Evolutionary conservation across 371 early-diverging fungal species (phyloP), one percentile per base, ranked within the genome.

Genomic region (Sporodiniella umbellata): DNA sequence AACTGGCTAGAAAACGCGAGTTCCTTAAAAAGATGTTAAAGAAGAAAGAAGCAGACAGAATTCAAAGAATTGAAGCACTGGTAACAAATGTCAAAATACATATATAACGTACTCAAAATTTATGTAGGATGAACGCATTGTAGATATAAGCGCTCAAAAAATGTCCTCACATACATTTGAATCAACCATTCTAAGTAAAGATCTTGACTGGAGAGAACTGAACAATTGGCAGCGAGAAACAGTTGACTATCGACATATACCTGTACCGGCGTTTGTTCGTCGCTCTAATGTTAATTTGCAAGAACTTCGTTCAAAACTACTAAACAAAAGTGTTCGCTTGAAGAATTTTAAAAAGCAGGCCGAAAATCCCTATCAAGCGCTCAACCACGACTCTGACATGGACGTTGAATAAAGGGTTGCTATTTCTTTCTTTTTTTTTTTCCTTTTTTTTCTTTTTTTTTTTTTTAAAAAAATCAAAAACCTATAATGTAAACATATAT

Each of bases 131-230:
- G 19, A 44, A 2, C 25, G 48, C n/a, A 28, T 39, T 18, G 52
- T 61, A 33, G 62, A 71, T 49, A 72, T 72, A 33, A 72, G 72
- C 56, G 52, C 48, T 25, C 64, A 72, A 55, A 72, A 72, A 42
- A 51, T 68, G 54, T 19, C 24, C 18, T 63, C 62, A 33, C 30
- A 51, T 7, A 14, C 33, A 8, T 72, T 58, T 51, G 72, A 72
- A 24, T 23, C 35, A 11, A 53, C 45, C n/a, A 24, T 38, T 4
- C 39, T 72, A 37, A 26, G 17, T 6, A 38, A 51, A 37, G 68
- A 65, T 38, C 53, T 45, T 17, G 72, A 72, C 30, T 72, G 60
- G 54, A 56, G 54, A 5, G 62, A 68, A n/a, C 24, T 72, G 6
- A 54, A 42, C 18, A 39, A 17, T 30, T 68, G 62, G 60, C 66